A percentile compares a stretch with the other conserved stretches of the same genome.
These are phyloP conservation scores for Dichotomocladium elegans DNA, from an alignment of 371 early-diverging fungal genomes.

Conservation along the genomic window DNA sequence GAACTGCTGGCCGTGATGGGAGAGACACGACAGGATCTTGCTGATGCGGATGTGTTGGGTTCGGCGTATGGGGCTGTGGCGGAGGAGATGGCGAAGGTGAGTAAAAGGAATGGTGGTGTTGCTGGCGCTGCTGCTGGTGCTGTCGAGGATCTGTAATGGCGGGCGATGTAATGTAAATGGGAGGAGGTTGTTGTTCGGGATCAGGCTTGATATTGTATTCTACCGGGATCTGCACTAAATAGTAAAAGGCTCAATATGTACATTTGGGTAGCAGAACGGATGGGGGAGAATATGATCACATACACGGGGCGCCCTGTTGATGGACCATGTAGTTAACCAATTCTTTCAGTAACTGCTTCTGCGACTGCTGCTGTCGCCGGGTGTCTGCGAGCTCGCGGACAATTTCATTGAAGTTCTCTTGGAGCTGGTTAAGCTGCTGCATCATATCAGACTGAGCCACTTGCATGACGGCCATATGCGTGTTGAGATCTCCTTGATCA, in stretches of 20 bases:
- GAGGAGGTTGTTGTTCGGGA: conserved; percentile 42
- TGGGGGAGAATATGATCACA: neutral
- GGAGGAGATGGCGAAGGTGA: neutral
- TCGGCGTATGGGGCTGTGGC: neutral
- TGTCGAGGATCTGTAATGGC: conserved; percentile 15
- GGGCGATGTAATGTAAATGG: conserved; percentile 57
- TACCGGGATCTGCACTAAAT: conserved; percentile 28
- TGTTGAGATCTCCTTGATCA: conserved; percentile 70
- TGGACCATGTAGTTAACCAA: conserved; percentile 52
- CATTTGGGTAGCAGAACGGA: neutral
- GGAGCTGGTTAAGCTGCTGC: conserved; percentile 68
- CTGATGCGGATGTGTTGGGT: neutral
- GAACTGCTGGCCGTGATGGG: conserved; percentile 8
- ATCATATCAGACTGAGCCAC: conserved; percentile 71
- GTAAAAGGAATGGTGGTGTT: too few relatives aligned
- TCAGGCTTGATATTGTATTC: conserved; percentile 28
- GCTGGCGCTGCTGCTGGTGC: conserved; percentile 8
- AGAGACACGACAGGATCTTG: neutral
- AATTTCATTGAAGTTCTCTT: conserved; percentile 64
- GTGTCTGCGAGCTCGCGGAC: conserved; percentile 66
- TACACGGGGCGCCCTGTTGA: conserved; percentile 26
- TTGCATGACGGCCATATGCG: conserved; percentile 70
- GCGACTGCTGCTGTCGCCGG: conserved; percentile 48
- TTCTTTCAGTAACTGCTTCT: conserved; percentile 54
- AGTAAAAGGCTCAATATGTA: neutral